These are phyloP conservation scores for Penicillium pancosmium DNA, from an alignment of 495 filamentous ascomycete genomes.

Conservation along the genomic window DNA sequence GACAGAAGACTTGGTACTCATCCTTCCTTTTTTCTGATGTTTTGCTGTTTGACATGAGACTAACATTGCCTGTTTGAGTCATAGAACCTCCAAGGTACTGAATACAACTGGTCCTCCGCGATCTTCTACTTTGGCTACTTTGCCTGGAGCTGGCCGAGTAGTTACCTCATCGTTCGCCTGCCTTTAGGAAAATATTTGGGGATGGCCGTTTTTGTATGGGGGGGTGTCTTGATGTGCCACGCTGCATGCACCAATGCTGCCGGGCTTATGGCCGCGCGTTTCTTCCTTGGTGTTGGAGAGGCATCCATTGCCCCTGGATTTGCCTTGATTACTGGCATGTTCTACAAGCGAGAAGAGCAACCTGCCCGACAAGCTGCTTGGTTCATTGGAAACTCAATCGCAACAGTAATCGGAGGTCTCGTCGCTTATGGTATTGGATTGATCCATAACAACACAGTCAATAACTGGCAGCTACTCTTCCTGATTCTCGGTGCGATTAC, in stretches of 20 bases:
- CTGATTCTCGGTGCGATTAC: constrained; percentile 42
- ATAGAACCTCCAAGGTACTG: constrained; percentile 37
- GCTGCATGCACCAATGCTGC: constrained; percentile 52
- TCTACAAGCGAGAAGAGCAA: constrained; percentile 56
- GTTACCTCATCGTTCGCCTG: constrained; percentile 52
- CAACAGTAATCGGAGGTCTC: constrained; percentile 48
- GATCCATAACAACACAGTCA: constrained; percentile 24
- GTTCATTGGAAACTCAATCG: constrained; percentile 55
- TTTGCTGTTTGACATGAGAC: neutral
- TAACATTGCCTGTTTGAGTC: neutral
- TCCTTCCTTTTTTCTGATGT: no score
- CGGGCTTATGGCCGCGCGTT: constrained; percentile 51
- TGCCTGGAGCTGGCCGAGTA: constrained; percentile 52
- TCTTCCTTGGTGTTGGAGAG: constrained; percentile 59
- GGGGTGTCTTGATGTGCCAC: constrained; percentile 36
- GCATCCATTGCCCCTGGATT: constrained; percentile 60
- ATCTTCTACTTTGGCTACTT: constrained; percentile 57
- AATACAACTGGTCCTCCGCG: constrained; percentile 52
- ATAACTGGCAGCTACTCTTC: constrained; percentile 44
- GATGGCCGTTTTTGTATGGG: constrained; percentile 36
- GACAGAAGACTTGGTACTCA: constrained; percentile 39
- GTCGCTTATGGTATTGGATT: constrained; percentile 49
- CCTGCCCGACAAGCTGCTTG: constrained; percentile 57
- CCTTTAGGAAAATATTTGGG: constrained; percentile 55
- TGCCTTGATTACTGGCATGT: constrained; percentile 60